Evolutionary conservation across 805 yeast species (phyloP), one percentile per base, ranked within the genome.

Genomic region (Candida dajiaensis): DNA sequence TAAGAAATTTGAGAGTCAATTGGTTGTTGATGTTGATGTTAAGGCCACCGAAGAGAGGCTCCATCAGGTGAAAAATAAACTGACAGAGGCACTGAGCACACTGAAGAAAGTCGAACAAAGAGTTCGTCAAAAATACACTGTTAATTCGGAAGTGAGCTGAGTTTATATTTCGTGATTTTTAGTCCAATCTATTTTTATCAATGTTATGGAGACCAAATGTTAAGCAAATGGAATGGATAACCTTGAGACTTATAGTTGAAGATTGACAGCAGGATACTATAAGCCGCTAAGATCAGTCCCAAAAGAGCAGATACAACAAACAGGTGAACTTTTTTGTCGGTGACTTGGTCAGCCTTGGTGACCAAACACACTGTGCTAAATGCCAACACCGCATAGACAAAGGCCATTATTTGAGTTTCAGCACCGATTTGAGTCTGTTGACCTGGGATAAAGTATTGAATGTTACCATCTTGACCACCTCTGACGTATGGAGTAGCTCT

Each of bases 391-490:
- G 89, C 95, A 63, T 89, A 89, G 7, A 86, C 50, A 21, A 85
- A 74, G 3, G 89, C 81, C 36, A 94, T 67, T 44, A 89, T 76
- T 69, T 94, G 97, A 9, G 97, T 89, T 70, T 94, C 99, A 40
- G 85, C 80, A 8, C 89, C 97, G 43, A 77, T 76, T 66, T 94
- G 99, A 43, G 69, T 70, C 59, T 83, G 86, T 57, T 85, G 89
- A 31, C 89, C 89, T 5, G 72, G 70, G 3, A 62, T 51, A 39
- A 79, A 70, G 61, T 78, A 83, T 37, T 55, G 71, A 15, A 67
- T 58, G 9, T 55, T 55, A 20, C 74, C 76, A 38, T 60, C 53
- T 9, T 53, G 58, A 21, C 61, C 65, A 29, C 69, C 72, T 53
- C 74, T 74, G 38, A 83, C 71, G 61, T 83, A 86, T 40, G 67